Percentiles rank a stretch among this genome's conserved stretches.
Evolutionary conservation across 2,329 filamentous ascomycete genomes (phyloP).

Genomic region (Claviceps paspali): DNA sequence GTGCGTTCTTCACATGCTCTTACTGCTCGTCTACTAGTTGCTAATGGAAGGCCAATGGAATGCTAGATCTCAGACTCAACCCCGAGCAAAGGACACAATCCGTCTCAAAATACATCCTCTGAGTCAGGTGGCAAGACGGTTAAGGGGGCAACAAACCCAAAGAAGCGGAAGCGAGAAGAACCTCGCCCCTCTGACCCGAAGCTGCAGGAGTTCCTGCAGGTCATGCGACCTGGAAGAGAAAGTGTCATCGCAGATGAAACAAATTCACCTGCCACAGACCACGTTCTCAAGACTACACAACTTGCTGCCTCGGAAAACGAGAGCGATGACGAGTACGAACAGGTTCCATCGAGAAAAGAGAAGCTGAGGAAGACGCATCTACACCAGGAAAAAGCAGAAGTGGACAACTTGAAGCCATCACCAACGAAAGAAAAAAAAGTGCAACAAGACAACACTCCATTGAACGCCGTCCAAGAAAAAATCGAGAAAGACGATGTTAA

Average conservation of each 20-base stretch:
- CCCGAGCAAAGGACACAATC: constrained; percentile 15
- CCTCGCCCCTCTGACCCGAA: constrained; percentile 55
- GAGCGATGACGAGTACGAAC: constrained; percentile 64
- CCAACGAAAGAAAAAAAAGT: constrained; percentile 6
- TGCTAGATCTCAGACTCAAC: constrained; percentile 30
- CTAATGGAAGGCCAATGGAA: no score
- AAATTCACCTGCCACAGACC: constrained; percentile 9
- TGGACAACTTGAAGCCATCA: constrained; percentile 2
- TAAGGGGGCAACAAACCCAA: constrained; percentile 25
- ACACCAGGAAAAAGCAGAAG: constrained; percentile 4
- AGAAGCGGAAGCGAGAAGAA: constrained; percentile 55
- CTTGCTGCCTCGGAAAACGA: constrained; percentile 36
- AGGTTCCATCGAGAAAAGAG: constrained; percentile 37
- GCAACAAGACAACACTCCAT: not conserved
- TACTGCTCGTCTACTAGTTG: constrained; percentile 8
- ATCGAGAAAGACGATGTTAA: constrained; percentile 10
- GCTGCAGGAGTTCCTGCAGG: constrained; percentile 69
- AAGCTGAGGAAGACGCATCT: constrained; percentile 26
- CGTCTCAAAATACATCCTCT: constrained; percentile 12
- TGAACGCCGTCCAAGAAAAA: constrained; percentile 4
- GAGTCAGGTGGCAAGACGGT: constrained; percentile 6
- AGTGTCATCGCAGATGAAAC: constrained; percentile 18
- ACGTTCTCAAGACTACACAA: constrained; percentile 9
- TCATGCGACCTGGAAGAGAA: constrained; percentile 49
- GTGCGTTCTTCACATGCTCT: constrained; percentile 28